Evolutionary conservation across 2,329 filamentous ascomycete genomes (phyloP).

Genomic region (Phoma sp.): DNA sequence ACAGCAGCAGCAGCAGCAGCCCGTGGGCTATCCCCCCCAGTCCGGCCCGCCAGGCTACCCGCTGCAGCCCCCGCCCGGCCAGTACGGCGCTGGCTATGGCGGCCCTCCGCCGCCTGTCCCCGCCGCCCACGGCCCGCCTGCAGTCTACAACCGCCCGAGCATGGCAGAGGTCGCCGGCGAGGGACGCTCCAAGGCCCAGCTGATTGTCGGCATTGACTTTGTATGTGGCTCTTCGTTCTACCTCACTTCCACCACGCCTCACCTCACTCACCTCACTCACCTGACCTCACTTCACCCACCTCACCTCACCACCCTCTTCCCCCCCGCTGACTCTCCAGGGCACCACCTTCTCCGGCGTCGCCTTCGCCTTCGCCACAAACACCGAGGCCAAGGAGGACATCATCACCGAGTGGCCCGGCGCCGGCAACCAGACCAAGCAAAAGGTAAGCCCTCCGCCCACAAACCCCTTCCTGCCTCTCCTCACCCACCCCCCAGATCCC

Average conservation of each 20-base stretch:
- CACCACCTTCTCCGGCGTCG: constrained; percentile 96
- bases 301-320: background rate
- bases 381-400: constrained; percentile 98
- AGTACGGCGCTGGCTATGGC: constrained; percentile 40
- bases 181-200: constrained; percentile 89
- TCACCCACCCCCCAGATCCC: constrained; percentile 72
- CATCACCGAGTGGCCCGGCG: constrained; percentile 98
- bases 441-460: constrained; percentile 67
- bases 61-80: constrained; percentile 26
- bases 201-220: constrained; percentile 99
- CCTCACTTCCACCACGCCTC: too few relatives aligned
- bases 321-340: constrained; percentile 62
- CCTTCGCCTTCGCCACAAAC: constrained; percentile 91
- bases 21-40: constrained; percentile 50
- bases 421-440: constrained; percentile 97
- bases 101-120: constrained; percentile 36
- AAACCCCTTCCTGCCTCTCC: background rate
- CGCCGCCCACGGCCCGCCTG: constrained; percentile 41
- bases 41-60: constrained; percentile 47
- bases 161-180: constrained; percentile 80
- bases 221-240: constrained; percentile 55
- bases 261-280: too few relatives aligned
- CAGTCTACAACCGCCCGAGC: constrained; percentile 40
- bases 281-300: background rate
- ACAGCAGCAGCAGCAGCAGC: constrained; percentile 42